Conservation (phyloP, 73 alveolate genomes). For the Stentor coeruleus region DNA sequence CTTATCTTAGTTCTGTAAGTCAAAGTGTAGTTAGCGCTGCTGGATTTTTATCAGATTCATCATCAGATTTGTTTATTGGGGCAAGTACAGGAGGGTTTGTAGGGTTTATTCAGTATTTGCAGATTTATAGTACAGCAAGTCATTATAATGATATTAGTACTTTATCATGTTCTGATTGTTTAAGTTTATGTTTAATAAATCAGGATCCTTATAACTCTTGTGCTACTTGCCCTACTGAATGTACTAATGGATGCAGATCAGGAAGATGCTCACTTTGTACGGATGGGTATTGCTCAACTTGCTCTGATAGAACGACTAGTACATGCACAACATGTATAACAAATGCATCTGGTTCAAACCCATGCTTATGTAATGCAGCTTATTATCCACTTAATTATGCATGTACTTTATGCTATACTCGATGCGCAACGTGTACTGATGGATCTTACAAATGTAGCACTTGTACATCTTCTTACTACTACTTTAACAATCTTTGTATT, state of each 20-base stretch:
- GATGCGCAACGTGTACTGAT: background rate
- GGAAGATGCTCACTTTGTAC: background rate
- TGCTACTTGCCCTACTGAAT: background rate
- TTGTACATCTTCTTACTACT: background rate
- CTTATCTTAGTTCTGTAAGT: background rate
- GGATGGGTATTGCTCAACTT: background rate
- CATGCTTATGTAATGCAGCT: background rate
- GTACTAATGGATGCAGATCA: background rate
- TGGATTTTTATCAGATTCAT: background rate
- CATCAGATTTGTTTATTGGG: too few relatives aligned
- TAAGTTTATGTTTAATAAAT: background rate
- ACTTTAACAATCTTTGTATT: background rate
- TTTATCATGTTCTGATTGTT: background rate
- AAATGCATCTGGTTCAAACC: background rate
- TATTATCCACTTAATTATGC: background rate
- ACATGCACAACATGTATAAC: background rate
- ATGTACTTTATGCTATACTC: background rate
- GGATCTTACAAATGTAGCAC: background rate
- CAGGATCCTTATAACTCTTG: background rate
- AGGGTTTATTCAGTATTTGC: background rate
- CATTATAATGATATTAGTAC: background rate
- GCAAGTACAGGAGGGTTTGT: background rate
- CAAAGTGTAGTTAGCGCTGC: background rate
- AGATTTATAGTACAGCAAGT: background rate
- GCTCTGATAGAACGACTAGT: background rate